Evolutionary conservation across 371 early-diverging fungal genomes (phyloP).

Genomic region (Mortierella sp.): DNA sequence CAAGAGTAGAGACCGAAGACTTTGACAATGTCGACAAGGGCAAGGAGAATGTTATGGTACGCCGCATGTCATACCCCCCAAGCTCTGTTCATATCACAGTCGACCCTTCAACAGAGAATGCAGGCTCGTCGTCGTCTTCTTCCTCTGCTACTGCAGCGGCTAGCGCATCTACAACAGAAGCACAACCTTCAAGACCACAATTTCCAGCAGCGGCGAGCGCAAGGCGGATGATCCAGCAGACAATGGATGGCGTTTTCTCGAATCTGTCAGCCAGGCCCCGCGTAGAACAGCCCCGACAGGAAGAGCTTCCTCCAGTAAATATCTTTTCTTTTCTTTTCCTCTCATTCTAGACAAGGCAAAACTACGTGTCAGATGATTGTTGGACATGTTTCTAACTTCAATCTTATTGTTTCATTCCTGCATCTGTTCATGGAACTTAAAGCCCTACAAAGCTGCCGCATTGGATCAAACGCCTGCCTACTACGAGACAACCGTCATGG

Average conservation of each 20-base stretch:
- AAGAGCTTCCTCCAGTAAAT: slow-evolving; percentile 39
- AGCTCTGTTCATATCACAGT: slow-evolving; percentile 12
- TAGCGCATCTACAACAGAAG: not conserved
- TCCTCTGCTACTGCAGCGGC: not conserved
- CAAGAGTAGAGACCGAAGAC: slow-evolving; percentile 15
- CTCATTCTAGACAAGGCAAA: not conserved
- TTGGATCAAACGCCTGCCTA: slow-evolving; percentile 73
- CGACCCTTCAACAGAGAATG: slow-evolving; percentile 6
- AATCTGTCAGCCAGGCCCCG: slow-evolving; percentile 73
- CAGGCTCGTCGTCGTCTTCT: not conserved
- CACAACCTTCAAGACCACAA: slow-evolving; percentile 15
- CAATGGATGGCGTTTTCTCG: slow-evolving; percentile 72
- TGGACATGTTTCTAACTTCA: slow-evolving; percentile 1
- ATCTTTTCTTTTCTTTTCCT: not conserved
- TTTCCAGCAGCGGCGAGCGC: slow-evolving; percentile 31
- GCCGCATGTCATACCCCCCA: not conserved
- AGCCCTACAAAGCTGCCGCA: slow-evolving; percentile 75
- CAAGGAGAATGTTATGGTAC: slow-evolving; percentile 11
- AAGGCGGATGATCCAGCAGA: slow-evolving; percentile 29
- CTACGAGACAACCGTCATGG: slow-evolving; percentile 70
- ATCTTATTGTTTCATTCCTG: not conserved
- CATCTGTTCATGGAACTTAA: not conserved
- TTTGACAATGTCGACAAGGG: slow-evolving; percentile 15
- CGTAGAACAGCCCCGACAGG: slow-evolving; percentile 41
- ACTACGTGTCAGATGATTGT: not conserved